Evolutionary conservation across 805 yeast species (phyloP), one percentile per base, ranked within the genome.

Genomic region (Ogataea neopini): DNA sequence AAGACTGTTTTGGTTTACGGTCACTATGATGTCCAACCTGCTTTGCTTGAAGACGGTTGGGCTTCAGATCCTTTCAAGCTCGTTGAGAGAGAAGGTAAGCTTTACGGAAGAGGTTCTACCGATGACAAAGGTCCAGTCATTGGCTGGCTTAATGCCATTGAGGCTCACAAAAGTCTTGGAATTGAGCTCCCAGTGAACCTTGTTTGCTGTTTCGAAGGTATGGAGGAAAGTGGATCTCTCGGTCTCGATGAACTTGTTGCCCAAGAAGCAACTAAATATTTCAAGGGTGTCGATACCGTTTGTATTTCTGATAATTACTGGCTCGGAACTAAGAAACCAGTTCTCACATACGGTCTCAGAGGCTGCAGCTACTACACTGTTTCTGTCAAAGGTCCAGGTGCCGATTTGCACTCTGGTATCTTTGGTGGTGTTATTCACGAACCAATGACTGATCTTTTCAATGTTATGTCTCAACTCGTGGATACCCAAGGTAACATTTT

Each of bases 11-110:
- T 95, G 54, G 83, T 94, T 34, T 94, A 94, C 66, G 99, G 98
- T 41, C 99, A 94, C 68, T 92, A 92, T 70, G 99, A 94, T 62
- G 99, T 94, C 53, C 99, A 94, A 74, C 99, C 99, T 9, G 99
- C 99, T 14, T 71, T 78, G 25, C 57, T 72, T 49, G 96, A 86
- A 59, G 99, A 94, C 65, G 99, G 99, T 33, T 94, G 99, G 99
- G 74, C 76, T 60, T 80, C 94, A 36, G 96, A 91, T 53, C 99
- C 99, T 8, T 94, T 94, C 70, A 74, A 71, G 47, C 72, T 94
- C 62, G 76, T 79, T 52, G 88, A 83, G 64, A 80, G 80, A 56
- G 84, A 81, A 54, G 85, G 75, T 43, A 76, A 85, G 53, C 74
- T 94, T 61, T 81, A 79, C 60, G 99, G 97, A 41, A 83, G 99